A percentile compares a stretch with the other conserved stretches of the same genome.
Conservation (phyloP, 306 rosid species). For the Rosa persica region DNA sequence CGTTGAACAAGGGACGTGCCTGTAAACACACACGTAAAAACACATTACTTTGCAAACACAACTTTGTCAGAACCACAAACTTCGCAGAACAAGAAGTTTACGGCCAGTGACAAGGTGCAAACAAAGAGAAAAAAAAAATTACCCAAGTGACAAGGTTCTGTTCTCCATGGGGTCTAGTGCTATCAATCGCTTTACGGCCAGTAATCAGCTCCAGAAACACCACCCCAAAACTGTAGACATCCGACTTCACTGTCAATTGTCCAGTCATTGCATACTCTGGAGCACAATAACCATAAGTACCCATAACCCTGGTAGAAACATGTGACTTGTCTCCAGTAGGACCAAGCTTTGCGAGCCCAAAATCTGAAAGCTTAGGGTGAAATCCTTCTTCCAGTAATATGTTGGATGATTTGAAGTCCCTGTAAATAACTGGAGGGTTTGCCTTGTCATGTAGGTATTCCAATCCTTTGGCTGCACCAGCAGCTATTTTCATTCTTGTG, state of each 20-base stretch:
- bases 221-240: constrained; percentile 86
- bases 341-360: constrained; percentile 95
- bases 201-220: constrained; percentile 88
- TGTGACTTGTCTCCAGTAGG: constrained; percentile 92
- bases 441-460: constrained; percentile 89
- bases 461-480: constrained; percentile 87
- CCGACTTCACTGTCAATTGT: constrained; percentile 86
- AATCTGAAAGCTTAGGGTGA: constrained; percentile 90
- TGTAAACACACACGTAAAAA: constrained; percentile 37
- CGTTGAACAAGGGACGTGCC: constrained; percentile 88
- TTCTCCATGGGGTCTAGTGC: constrained; percentile 76
- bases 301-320: constrained; percentile 92
- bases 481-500: constrained; percentile 89
- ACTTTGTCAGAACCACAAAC: constrained; percentile 7
- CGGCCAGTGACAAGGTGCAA: no score
- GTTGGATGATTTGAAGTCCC: constrained; percentile 91
- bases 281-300: constrained; percentile 93
- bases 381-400: constrained; percentile 82
- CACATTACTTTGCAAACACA: constrained; percentile 18
- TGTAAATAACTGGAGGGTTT: constrained; percentile 85
- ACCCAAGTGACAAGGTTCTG: constrained; percentile 94
- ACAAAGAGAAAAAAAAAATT: constrained; percentile 22
- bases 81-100: constrained; percentile 10
- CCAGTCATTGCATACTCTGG: constrained; percentile 97
- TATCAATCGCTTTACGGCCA: constrained; percentile 84